phyloP scores from a whole-genome alignment of 2,329 filamentous ascomycete species.

The Coccinonectria pachysandricola region DNA sequence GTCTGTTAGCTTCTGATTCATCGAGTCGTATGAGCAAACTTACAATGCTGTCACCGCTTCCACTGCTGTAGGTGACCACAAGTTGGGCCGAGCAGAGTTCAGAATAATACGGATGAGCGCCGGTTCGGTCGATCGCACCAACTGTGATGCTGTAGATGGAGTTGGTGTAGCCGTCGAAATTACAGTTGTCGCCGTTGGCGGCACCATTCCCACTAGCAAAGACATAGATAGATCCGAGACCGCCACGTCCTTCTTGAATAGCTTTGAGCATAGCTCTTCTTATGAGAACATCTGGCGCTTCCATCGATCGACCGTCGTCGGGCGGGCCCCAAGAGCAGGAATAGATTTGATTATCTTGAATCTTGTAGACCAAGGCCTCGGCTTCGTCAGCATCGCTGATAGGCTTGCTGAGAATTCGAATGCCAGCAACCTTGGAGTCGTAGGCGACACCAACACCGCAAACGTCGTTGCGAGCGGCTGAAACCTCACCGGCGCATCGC shows the following conservation, averaged over 20 bases:
- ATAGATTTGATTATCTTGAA: slow-evolving; percentile 88
- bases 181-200: slow-evolving; percentile 82
- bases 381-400: slow-evolving; percentile 93
- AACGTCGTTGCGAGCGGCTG: slow-evolving; percentile 81
- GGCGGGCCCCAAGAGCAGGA: slow-evolving; percentile 98
- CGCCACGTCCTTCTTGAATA: slow-evolving; percentile 74
- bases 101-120: slow-evolving; percentile 89
- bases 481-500: slow-evolving; percentile 86
- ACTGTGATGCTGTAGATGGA: slow-evolving; percentile 98
- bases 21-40: slow-evolving; percentile 18
- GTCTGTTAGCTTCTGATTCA: slow-evolving; percentile 5
- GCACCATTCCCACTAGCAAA: slow-evolving; percentile 94
- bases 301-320: slow-evolving; percentile 90
- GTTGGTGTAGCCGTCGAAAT: slow-evolving; percentile 98
- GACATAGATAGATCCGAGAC: slow-evolving; percentile 84
- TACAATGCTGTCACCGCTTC: slow-evolving; percentile 72
- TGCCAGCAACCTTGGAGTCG: slow-evolving; percentile 78
- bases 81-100: slow-evolving; percentile 93
- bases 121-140: slow-evolving; percentile 79
- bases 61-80: slow-evolving; percentile 94
- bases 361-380: slow-evolving; percentile 83
- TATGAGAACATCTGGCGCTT: slow-evolving; percentile 82
- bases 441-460: slow-evolving; percentile 96
- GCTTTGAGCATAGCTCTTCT: slow-evolving; percentile 84
- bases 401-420: slow-evolving; percentile 83